A percentile compares a stretch with the other conserved stretches of the same genome.
phyloP scores from a whole-genome alignment of 163 green algal species.

The Volvox carteri region DNA sequence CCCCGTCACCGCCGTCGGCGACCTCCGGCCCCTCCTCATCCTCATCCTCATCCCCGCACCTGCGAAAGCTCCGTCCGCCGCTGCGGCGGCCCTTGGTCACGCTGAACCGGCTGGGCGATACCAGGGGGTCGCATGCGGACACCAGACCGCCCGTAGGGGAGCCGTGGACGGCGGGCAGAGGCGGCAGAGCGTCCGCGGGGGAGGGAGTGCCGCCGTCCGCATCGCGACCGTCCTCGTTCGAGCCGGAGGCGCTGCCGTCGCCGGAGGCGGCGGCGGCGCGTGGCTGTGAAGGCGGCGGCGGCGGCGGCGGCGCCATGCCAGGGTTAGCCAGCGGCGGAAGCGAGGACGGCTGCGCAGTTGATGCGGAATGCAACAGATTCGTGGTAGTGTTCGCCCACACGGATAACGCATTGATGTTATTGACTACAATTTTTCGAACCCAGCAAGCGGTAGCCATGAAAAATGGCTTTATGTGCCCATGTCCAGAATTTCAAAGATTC shows the following conservation, averaged over 20 bases:
- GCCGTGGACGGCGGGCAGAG: not conserved
- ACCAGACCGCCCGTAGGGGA: conserved; percentile 38
- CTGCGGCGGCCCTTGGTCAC: conserved; percentile 30
- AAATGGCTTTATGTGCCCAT: too few relatives aligned
- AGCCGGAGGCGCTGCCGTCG: not conserved
- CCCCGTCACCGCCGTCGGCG: not conserved
- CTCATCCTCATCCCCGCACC: not conserved
- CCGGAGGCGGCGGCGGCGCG: not conserved
- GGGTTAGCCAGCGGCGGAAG: not conserved
- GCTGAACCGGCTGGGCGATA: conserved; percentile 55
- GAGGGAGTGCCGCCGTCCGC: not conserved
- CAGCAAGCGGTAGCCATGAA: too few relatives aligned
- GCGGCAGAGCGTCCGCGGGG: not conserved
- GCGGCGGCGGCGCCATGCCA: not conserved
- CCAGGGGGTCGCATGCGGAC: conserved; percentile 51
- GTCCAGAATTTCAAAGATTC: too few relatives aligned
- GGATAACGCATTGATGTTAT: too few relatives aligned
- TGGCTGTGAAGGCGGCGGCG: too few relatives aligned
- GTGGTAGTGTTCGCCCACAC: too few relatives aligned
- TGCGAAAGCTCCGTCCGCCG: not conserved
- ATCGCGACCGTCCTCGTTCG: not conserved
- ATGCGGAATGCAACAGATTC: too few relatives aligned
- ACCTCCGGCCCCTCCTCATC: not conserved
- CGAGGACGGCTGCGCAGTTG: conserved; percentile 7
- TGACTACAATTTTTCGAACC: too few relatives aligned